These are phyloP conservation scores for Neurospora tetrasperma DNA, from an alignment of 495 filamentous ascomycete species.

Conservation along the genomic window DNA sequence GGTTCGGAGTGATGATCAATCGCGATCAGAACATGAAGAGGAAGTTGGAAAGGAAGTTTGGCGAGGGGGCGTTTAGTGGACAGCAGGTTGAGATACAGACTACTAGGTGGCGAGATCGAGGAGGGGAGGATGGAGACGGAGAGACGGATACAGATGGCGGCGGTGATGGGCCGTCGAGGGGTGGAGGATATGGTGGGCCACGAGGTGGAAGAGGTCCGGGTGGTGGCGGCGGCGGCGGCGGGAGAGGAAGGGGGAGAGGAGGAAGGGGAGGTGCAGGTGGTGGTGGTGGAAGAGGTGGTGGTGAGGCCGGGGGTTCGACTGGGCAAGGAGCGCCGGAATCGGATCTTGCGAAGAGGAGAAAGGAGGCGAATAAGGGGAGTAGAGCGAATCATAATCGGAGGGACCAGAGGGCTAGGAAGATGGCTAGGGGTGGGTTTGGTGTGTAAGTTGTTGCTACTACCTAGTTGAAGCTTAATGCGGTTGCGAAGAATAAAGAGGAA, in stretches of 20 bases:
- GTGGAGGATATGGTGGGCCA: slow-evolving; percentile 29
- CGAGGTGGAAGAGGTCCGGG: slow-evolving; percentile 26
- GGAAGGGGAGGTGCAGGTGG: slow-evolving; percentile 43
- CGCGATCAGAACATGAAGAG: slow-evolving; percentile 57
- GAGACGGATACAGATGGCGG: slow-evolving; percentile 24
- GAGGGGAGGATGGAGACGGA: slow-evolving; percentile 33
- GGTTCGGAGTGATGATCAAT: slow-evolving; percentile 78
- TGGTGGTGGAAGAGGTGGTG: slow-evolving; percentile 41
- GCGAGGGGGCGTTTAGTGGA: slow-evolving; percentile 39
- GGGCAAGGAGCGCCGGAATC: slow-evolving; percentile 49
- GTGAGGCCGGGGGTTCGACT: slow-evolving; percentile 43
- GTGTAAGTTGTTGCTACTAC: slow-evolving; percentile 11
- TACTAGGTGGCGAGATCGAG: slow-evolving; percentile 49
- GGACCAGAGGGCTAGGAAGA: slow-evolving; percentile 68
- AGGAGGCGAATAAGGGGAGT: slow-evolving; percentile 52
- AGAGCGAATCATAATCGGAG: slow-evolving; percentile 57
- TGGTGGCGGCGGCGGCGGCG: slow-evolving; percentile 22
- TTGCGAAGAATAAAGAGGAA: neutral
- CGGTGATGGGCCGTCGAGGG: neutral
- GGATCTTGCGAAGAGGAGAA: slow-evolving; percentile 45
- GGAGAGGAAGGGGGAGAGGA: slow-evolving; percentile 32
- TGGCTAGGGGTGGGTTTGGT: slow-evolving; percentile 52
- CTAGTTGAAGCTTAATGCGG: too few species aligned
- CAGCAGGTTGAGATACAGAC: slow-evolving; percentile 49
- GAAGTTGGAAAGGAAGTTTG: slow-evolving; percentile 56